Evolutionary conservation across 768 basidiomycete genomes (phyloP), one percentile per base, ranked within the genome.

Genomic region (Tylopilus sp.): DNA sequence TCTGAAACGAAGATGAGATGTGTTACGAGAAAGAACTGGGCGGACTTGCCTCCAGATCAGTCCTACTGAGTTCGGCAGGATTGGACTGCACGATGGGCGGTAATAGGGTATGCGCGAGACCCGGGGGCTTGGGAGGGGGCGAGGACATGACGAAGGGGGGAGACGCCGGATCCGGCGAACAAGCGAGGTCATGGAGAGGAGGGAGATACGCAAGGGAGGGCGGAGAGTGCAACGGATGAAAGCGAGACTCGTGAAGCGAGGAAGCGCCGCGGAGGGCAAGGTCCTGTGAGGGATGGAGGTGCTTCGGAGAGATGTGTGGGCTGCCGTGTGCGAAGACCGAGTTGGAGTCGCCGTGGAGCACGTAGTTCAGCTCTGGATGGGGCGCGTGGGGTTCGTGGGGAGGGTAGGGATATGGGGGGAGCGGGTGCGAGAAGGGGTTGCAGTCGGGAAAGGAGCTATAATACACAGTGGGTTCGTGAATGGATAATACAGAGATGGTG

Each of bases 51-150:
- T 70, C 66, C 24, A 56, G 50, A 50, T 68, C 70, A 26, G 52
- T 40, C 57, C 55, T 60, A 5, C 57, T 37, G 25, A 64, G 48
- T 29, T 67, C 67, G 8, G 69, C 63, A 13, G 70, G 69, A 54
- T 66, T 71, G n/a, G 67, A 61, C 53, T 69, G 69, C 12, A 70
- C 65, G 45, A 70, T 70, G 46, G 69, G 69, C 6, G 69, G 69
- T 4, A 72, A 40, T 14, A 70, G 59, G 37, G 70, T 66, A 34
- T 72, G 70, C 19, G 67, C 58, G 12, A 62, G 57, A 28, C 55
- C 57, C 8, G 53, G 52, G 6, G 41, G 58, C 22, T 71, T 71
- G 40, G 63, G 57, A 40, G 46, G 68, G 14, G 66, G 52, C 0
- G 68, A 41, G 9, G 64, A 44, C 3, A 65, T 41, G 25, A 50